A percentile compares a stretch with the other conserved stretches of the same genome.
Conservation (phyloP, 768 basidiomycete species). For the Mrakia frigida region DNA sequence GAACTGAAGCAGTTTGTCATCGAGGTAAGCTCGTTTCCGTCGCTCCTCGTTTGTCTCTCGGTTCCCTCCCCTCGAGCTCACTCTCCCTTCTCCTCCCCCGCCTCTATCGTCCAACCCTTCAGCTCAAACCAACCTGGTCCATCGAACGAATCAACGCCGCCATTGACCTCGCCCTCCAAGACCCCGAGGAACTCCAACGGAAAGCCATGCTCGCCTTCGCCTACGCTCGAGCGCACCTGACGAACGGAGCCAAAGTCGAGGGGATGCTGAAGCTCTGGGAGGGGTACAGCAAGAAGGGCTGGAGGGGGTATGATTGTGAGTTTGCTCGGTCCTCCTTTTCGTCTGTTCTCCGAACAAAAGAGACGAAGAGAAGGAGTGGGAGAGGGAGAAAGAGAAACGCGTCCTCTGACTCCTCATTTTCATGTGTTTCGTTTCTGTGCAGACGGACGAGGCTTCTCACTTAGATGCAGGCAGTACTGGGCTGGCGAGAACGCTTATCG, state of each 20-base stretch:
- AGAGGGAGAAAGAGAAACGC: too few species aligned
- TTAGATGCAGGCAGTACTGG: constrained; percentile 11
- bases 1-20: constrained; percentile 31
- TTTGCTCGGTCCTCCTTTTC: neutral
- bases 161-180: constrained; percentile 15
- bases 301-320: constrained; percentile 30
- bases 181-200: constrained; percentile 26
- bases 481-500: constrained; percentile 7
- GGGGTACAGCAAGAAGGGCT: constrained; percentile 13
- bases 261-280: constrained; percentile 25
- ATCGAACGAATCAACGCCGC: constrained; percentile 30
- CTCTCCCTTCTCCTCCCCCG: neutral
- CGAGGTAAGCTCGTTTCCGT: neutral
- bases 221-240: constrained; percentile 28
- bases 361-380: too few species aligned
- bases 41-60: too few species aligned
- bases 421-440: neutral
- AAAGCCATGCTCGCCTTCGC: constrained; percentile 32
- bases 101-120: too few species aligned
- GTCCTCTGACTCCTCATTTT: neutral
- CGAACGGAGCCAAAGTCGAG: constrained; percentile 30
- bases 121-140: constrained; percentile 13
- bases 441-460: constrained; percentile 12
- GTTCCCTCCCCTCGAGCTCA: neutral
- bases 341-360: too few species aligned